A percentile compares a stretch with the other conserved stretches of the same genome.
Evolutionary conservation across 2,329 filamentous ascomycete species (phyloP).

Genomic region (Colletotrichum destructivum): DNA sequence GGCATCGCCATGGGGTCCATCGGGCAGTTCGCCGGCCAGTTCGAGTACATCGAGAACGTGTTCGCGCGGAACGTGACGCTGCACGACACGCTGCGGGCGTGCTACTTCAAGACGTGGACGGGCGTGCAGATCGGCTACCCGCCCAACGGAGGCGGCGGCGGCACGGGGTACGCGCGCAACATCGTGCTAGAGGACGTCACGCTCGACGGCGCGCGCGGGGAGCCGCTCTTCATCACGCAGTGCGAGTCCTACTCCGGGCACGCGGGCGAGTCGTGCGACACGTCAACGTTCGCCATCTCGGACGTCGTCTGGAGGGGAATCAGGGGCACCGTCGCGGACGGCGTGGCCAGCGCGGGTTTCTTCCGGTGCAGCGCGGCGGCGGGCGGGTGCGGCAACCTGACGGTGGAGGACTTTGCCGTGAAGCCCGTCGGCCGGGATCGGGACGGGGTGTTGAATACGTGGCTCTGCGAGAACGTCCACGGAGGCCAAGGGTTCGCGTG

Average conservation of each 20-base stretch:
- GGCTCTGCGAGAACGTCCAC: conserved; percentile 50
- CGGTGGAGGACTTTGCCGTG: conserved; percentile 47
- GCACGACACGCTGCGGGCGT: conserved; percentile 61
- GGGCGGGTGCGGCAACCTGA: conserved; percentile 51
- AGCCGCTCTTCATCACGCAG: conserved; percentile 54
- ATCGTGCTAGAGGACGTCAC: conserved; percentile 52
- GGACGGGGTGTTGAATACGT: conserved; percentile 43
- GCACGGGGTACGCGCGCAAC: conserved; percentile 58
- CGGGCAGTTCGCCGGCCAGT: conserved; percentile 65
- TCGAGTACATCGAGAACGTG: conserved; percentile 66
- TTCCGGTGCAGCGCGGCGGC: conserved; percentile 52
- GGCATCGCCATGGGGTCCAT: conserved; percentile 72
- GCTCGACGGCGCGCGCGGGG: conserved; percentile 46
- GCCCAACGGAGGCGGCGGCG: conserved; percentile 72
- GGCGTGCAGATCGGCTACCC: conserved; percentile 65
- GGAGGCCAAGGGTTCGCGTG: conserved; percentile 47
- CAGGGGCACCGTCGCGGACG: conserved; percentile 48
- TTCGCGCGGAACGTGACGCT: conserved; percentile 63
- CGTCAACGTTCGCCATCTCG: conserved; percentile 50
- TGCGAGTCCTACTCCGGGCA: conserved; percentile 55
- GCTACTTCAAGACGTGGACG: conserved; percentile 74
- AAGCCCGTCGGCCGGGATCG: conserved; percentile 24
- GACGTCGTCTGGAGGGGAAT: conserved; percentile 49
- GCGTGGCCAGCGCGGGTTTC: conserved; percentile 47
- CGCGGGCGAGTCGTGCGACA: conserved; percentile 53